Evolutionary conservation across 2,329 filamentous ascomycete species (phyloP), one percentile per base, ranked within the genome.

Genomic region (Thielaviopsis punctulata): DNA sequence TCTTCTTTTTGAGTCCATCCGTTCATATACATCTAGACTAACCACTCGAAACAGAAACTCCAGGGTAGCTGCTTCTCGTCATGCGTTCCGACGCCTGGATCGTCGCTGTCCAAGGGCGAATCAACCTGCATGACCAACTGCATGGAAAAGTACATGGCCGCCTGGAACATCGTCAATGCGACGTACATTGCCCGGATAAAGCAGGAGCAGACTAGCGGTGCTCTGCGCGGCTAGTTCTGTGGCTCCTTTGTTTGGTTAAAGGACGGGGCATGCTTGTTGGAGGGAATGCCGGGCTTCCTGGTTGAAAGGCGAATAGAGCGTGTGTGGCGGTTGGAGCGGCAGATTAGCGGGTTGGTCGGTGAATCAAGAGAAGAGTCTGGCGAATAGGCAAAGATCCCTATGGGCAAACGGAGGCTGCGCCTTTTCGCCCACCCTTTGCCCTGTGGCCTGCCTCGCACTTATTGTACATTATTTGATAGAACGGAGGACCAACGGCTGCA

Each of bases 101-200:
- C 72, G 48, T 79, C 77, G 51, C 68, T 89, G 52, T 81, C 80
- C 48, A 76, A 73, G 66, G 67, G 74, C 66, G 85, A 90, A 65
- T 72, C 79, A 62, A 72, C 75, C 21, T 90, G 85, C 69, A 73
- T 85, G 62, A 84, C 76, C 19, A 72, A 75, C 56, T 90, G 85
- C 71, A 85, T 88, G 78, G 84, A 89, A 61, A 89, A 89, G 67
- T 90, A 89, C 72, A 86, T 89, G 73, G 69, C 73, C 27, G 76
- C 83, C 10, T 90, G 85, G 85, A 88, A 88, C 68, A 69, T 75
- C 57, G 80, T 86, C 61, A 84, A 80, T 69, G 66, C 72, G 47
- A 73, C 80, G 41, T 87, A 86, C 64, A 76, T 86, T 61, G 66
- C 67, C 57, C 73, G 77, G 59, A 66, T 79, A 66, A 78, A 82